Conservation (phyloP, 768 basidiomycete genomes). For the Cystobasidiopsis lactophilus region DNA sequence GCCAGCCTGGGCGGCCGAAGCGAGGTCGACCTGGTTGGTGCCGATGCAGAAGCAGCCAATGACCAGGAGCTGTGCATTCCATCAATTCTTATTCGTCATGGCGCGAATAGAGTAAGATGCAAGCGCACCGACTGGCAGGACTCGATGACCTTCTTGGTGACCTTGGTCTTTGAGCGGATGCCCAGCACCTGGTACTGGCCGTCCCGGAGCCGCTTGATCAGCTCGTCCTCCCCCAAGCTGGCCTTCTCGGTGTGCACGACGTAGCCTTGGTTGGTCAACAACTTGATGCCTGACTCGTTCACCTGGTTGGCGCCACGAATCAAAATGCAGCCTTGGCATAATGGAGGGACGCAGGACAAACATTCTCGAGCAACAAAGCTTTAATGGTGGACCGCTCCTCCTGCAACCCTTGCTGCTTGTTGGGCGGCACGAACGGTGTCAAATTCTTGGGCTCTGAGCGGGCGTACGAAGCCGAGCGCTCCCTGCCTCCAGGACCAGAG, state of each 20-base stretch:
- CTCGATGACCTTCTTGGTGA: conserved; percentile 70
- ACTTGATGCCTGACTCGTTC: conserved; percentile 37
- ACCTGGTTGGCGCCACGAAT: conserved; percentile 1
- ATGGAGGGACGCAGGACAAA: conserved; percentile 31
- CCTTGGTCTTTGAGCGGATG: conserved; percentile 92
- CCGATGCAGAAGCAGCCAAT: conserved; percentile 99
- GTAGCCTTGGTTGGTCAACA: conserved; percentile 63
- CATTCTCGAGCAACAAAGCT: conserved; percentile 80
- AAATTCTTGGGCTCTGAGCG: conserved; percentile 29
- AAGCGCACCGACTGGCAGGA: conserved; percentile 54
- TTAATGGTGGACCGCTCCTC: conserved; percentile 43
- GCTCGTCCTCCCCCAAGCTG: conserved; percentile 80
- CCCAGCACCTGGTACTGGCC: conserved; percentile 78
- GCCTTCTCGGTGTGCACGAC: conserved; percentile 51
- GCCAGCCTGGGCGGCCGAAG: conserved; percentile 58
- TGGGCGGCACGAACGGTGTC: conserved; percentile 31
- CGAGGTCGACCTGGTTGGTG: conserved; percentile 88
- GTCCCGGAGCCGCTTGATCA: conserved; percentile 46
- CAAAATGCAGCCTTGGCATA: neutral
- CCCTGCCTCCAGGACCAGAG: too few relatives aligned
- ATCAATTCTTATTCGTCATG: neutral
- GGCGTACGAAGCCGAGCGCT: too few relatives aligned
- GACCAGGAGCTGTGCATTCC: conserved; percentile 54
- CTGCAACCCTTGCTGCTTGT: neutral
- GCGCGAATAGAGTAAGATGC: neutral